A percentile compares a stretch with the other conserved stretches of the same genome.
phyloP scores from a whole-genome alignment of 169 alveolate genomes.

The Fabrea salina region DNA sequence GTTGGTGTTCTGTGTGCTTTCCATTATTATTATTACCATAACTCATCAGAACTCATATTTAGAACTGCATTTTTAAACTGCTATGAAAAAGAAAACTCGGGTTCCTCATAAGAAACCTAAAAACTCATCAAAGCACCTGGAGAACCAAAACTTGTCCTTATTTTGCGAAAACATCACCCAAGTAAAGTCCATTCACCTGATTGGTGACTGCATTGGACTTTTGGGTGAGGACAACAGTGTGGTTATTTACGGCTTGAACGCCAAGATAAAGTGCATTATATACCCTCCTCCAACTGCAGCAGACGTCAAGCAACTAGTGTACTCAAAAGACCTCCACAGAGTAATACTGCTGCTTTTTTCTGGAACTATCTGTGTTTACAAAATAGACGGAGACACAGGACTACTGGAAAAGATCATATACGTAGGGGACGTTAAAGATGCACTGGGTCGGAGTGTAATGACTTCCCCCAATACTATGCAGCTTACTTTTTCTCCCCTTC shows the following conservation, averaged over 20 bases:
- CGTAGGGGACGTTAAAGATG: slow-evolving; percentile 44
- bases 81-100: too few species aligned
- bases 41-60: too few species aligned
- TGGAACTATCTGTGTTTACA: slow-evolving; percentile 53
- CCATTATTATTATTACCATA: too few species aligned
- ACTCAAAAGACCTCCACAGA: slow-evolving; percentile 28
- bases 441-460: slow-evolving; percentile 25
- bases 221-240: slow-evolving; percentile 55
- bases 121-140: too few species aligned
- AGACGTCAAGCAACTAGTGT: slow-evolving; percentile 32
- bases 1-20: too few species aligned
- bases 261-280: slow-evolving; percentile 38
- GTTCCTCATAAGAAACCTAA: too few species aligned
- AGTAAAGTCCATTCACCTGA: neutral
- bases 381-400: slow-evolving; percentile 54
- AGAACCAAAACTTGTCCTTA: too few species aligned
- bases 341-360: slow-evolving; percentile 42
- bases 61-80: too few species aligned
- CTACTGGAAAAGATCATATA: slow-evolving; percentile 52
- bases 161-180: too few species aligned
- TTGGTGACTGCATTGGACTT: neutral
- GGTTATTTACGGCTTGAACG: slow-evolving; percentile 17
- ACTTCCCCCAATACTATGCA: slow-evolving; percentile 36
- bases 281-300: slow-evolving; percentile 64
- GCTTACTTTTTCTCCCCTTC: slow-evolving; percentile 39